Evolutionary conservation across 345 rosid species (phyloP).

Genomic region (Ceriops zippeliana): DNA sequence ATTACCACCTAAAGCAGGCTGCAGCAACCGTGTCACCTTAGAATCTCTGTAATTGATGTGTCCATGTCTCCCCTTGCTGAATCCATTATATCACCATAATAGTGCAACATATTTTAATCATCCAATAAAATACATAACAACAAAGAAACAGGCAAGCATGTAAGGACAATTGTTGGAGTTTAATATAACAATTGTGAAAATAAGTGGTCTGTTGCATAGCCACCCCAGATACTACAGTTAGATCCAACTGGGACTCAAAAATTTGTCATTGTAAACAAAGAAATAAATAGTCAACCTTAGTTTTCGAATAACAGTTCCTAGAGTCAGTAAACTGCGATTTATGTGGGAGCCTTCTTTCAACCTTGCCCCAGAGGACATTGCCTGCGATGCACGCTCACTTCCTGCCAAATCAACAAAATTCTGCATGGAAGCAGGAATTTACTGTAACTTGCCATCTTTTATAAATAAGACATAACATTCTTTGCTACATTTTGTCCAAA

Average conservation of each 20-base stretch:
- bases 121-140: background rate
- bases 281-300: conserved; percentile 56
- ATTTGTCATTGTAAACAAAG: background rate
- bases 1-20: conserved; percentile 95
- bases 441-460: conserved; percentile 5
- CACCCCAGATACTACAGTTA: background rate
- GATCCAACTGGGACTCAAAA: background rate
- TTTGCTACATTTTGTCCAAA: background rate
- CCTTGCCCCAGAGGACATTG: conserved; percentile 82
- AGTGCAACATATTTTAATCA: conserved; percentile 11
- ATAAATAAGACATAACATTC: background rate
- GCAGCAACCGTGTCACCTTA: conserved; percentile 86
- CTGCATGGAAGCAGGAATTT: conserved; percentile 41
- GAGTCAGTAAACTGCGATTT: conserved; percentile 89
- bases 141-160: background rate
- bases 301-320: conserved; percentile 94
- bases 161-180: background rate
- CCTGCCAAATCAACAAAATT: conserved; percentile 97
- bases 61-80: conserved; percentile 89
- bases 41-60: conserved; percentile 97
- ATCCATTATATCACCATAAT: conserved; percentile 23
- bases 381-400: conserved; percentile 95
- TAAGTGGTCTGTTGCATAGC: too few species aligned
- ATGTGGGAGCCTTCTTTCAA: conserved; percentile 98
- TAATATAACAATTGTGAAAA: too few species aligned